These are phyloP conservation scores for Xylariaceae sp. DNA, from an alignment of 2,329 filamentous ascomycete species.

Conservation along the genomic window DNA sequence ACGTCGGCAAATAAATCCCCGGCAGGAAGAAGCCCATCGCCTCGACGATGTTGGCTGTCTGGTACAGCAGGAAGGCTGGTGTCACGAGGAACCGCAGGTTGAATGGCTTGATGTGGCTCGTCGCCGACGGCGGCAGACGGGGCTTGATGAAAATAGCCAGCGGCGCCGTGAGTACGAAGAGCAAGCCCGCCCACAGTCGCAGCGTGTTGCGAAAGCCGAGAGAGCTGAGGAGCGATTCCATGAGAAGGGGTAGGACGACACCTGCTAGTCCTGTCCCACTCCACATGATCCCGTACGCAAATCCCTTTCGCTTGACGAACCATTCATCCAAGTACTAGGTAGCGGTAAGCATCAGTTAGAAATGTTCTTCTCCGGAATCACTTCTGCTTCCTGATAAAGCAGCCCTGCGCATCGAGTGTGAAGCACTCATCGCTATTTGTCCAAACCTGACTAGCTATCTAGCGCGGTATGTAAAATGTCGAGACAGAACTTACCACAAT, in stretches of 20 bases:
- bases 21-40: constrained; percentile 69
- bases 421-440: neutral
- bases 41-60: constrained; percentile 63
- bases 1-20: constrained; percentile 66
- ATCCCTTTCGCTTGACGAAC: constrained; percentile 63
- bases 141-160: constrained; percentile 65
- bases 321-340: constrained; percentile 66
- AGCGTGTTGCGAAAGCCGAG: constrained; percentile 62
- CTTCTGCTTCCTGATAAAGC: neutral
- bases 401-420: neutral
- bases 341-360: constrained; percentile 30
- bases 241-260: constrained; percentile 58
- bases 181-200: constrained; percentile 57
- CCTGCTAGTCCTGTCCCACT: constrained; percentile 60
- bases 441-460: neutral
- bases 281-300: constrained; percentile 71
- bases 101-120: constrained; percentile 47
- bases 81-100: constrained; percentile 59
- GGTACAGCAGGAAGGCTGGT: constrained; percentile 63
- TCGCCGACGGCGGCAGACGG: constrained; percentile 54
- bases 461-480: neutral
- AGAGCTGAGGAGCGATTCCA: constrained; percentile 57
- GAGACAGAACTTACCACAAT: constrained; percentile 25
- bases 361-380: neutral
- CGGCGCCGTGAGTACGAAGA: constrained; percentile 59